A percentile compares a stretch with the other conserved stretches of the same genome.
phyloP scores from a whole-genome alignment of 164 flowering plant species.

The Litsea cubeba region DNA sequence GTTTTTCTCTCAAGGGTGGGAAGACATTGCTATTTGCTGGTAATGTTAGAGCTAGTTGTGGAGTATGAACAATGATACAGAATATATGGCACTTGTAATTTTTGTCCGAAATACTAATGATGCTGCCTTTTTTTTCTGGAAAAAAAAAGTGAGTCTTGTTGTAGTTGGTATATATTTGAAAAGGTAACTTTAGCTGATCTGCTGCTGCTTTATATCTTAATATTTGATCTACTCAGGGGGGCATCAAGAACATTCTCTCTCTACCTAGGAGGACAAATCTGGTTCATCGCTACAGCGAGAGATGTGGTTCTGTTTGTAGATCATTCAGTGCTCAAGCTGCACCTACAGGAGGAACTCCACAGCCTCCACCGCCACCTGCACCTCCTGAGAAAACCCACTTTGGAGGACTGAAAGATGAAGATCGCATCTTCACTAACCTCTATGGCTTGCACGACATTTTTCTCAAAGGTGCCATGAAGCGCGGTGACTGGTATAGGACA shows the following conservation, averaged over 20 bases:
- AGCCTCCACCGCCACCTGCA: slow-evolving; percentile 91
- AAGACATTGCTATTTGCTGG: no score
- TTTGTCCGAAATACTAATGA: no score
- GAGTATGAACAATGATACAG: no score
- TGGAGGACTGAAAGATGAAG: slow-evolving; percentile 95
- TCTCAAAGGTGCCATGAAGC: slow-evolving; percentile 94
- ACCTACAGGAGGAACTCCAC: slow-evolving; percentile 58
- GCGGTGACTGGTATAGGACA: slow-evolving; percentile 93
- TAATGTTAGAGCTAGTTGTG: no score
- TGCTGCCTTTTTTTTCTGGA: no score
- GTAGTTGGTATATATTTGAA: no score
- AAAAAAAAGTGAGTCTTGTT: no score
- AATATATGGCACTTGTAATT: no score
- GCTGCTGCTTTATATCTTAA: no score
- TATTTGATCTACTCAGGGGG: slow-evolving; percentile 36
- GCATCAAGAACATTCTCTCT: slow-evolving; percentile 56
- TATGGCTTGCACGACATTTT: slow-evolving; percentile 91
- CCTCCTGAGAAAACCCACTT: slow-evolving; percentile 97
- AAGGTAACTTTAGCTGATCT: no score
- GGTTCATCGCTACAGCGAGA: slow-evolving; percentile 23
- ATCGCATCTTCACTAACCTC: slow-evolving; percentile 89
- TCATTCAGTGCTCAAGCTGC: slow-evolving; percentile 76
- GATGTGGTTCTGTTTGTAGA: slow-evolving; percentile 36
- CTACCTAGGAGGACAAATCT: slow-evolving; percentile 44
- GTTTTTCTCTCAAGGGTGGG: no score